A percentile compares a stretch with the other conserved stretches of the same genome.
phyloP scores from a whole-genome alignment of 495 filamentous ascomycete species.

The Lasiosphaeris hirsuta region DNA sequence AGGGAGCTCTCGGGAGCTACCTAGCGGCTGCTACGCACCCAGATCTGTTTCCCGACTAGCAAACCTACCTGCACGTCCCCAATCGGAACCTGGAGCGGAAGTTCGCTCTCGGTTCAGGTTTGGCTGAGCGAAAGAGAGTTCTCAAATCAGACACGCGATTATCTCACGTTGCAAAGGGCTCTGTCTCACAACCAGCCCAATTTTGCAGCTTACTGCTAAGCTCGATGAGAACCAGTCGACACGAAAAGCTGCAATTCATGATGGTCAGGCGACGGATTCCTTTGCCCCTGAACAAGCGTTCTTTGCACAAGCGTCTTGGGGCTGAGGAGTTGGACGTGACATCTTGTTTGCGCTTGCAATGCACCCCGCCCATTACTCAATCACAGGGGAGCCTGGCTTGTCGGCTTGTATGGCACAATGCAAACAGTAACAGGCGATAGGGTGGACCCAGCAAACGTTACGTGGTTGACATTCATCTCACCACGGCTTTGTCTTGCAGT shows the following conservation, averaged over 20 bases:
- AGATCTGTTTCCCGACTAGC: no score
- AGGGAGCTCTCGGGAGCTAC: no score
- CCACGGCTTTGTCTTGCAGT: not conserved
- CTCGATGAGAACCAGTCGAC: not conserved
- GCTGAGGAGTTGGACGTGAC: not conserved
- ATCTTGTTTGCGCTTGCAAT: conserved; percentile 3
- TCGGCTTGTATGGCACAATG: not conserved
- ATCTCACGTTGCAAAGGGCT: no score
- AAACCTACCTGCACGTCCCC: no score
- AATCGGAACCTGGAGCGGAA: no score
- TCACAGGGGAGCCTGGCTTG: not conserved
- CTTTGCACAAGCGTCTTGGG: conserved; percentile 5
- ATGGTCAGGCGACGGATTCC: conserved; percentile 11
- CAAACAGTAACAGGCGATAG: not conserved
- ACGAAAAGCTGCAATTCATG: not conserved
- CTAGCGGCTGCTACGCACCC: no score
- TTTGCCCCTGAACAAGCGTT: conserved; percentile 12
- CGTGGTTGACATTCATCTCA: not conserved
- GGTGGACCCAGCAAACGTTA: not conserved
- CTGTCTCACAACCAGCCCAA: no score
- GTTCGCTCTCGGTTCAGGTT: no score
- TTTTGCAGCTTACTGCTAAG: not conserved
- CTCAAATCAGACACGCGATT: no score
- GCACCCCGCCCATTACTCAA: conserved; percentile 20
- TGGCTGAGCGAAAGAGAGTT: no score